Conservation (phyloP, 1,284 basidiomycete species). For the Peniophora sp. region DNA sequence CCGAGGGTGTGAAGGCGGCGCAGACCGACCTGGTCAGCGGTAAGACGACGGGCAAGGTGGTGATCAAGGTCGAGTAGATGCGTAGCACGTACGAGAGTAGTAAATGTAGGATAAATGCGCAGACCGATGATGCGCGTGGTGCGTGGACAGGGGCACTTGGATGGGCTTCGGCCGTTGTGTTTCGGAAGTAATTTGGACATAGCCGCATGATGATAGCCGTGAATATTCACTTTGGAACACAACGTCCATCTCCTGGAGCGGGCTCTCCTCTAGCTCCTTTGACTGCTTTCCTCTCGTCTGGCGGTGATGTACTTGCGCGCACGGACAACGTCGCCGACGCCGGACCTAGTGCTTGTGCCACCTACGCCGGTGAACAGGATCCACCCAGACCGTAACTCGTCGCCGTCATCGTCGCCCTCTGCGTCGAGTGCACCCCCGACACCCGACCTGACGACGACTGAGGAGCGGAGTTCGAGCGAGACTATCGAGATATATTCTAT, state of each 20-base stretch:
- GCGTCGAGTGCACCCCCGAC: conserved; percentile 11
- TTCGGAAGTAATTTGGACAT: no score
- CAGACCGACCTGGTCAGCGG: conserved; percentile 78
- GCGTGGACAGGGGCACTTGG: no score
- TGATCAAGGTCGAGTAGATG: conserved; percentile 46
- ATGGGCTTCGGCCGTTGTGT: no score
- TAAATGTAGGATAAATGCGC: no score
- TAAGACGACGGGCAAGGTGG: conserved; percentile 75
- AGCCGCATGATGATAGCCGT: no score
- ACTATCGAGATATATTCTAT: conserved; percentile 17
- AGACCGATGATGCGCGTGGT: no score
- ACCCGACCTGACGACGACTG: conserved; percentile 12
- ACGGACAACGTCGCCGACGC: conserved; percentile 1
- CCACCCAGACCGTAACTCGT: background rate
- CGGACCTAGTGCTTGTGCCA: conserved; percentile 11
- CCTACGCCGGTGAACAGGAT: conserved; percentile 8
- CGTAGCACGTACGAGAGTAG: no score
- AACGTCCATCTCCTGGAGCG: background rate
- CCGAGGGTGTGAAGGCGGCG: conserved; percentile 71
- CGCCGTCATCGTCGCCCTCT: conserved; percentile 5
- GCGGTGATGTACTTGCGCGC: background rate
- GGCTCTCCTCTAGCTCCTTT: background rate
- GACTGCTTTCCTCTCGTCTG: background rate
- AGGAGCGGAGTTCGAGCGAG: conserved; percentile 13
- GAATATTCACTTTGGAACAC: no score